Evolutionary conservation across 2,329 filamentous ascomycete species (phyloP), one percentile per base, ranked within the genome.

Genomic region (Byssochlamys sp.): DNA sequence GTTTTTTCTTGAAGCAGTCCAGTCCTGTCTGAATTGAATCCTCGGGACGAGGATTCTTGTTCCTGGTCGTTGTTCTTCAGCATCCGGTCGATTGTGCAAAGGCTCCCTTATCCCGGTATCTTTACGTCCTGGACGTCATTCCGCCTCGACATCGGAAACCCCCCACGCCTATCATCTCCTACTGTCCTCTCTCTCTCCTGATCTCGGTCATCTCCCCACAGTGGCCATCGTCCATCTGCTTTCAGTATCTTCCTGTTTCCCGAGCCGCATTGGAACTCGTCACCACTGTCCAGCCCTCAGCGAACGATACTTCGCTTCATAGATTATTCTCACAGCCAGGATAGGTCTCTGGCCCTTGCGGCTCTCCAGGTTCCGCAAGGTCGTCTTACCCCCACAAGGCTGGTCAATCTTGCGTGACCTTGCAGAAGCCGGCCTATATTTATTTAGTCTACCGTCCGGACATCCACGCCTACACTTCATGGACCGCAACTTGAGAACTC

Each of bases 41-140:
- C 35, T 39, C 35, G 35, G 35, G 35, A 39, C 35, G 35, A 39
- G 35, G 35, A 5, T 39, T 6, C 5, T 39, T 39, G 12, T n/a
- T 35, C 33, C 33, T 12, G n/a, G 5, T 51, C 49, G 6, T 28
- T 11, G 5, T 49, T 51, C 49, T 24, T 25, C 45, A 51, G 49
- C 10, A 25, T 3, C 11, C 2, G 24, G 14, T 19, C 25, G 49
- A 28, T 19, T 51, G 24, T 51, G 24, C 49, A 51, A 11, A 4
- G 49, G 4, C 24, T 51, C 49, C 49, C 5, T 51, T n/a, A 28
- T 51, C 24, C 49, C 49, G 49, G 24, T 3, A 27, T 10, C 2
- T 51, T 14, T 51, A 39, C 35, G 35, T 62, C 45, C 57, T 58
- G 60, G 60, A 66, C 63, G 65, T 65, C 61, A 65, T 66, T 55